Base-by-base conservation (phyloP, 1,284 basidiomycete species). In the Termitomyces sp. region DNA sequence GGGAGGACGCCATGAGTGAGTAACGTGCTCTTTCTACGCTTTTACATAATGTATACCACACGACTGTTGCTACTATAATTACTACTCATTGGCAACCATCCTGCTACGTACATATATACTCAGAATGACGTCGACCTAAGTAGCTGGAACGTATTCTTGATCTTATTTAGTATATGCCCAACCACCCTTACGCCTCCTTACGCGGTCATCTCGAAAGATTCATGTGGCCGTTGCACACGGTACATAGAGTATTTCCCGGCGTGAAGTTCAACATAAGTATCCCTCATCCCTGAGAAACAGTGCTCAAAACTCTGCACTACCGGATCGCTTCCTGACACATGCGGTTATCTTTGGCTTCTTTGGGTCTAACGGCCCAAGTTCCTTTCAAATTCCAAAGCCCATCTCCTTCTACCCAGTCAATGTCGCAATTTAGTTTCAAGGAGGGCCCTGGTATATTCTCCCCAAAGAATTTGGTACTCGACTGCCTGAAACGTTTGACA, bases 381-480 rank as follows among this genome's bases (percentile, higher is more conserved):
- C 76, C 78, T 33, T 64, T 81, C 33, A 68, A 71, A 46, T 64
- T 81, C 33, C 68, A 71, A 46, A 55, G 64, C 50, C 53, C 60
- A 40, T 60, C 59, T 46, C 53, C 55, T 38, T 48, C 52, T 35
- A 46, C 30, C 19, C 50, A 65, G 21, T 56, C 59, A 40, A 73
- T 71, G 68, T 49, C 66, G 33, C 71, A 74, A 33, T 88, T 86
- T 61, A 64, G 68, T 10, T 75, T 88, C 66, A 83, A 78, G 61
- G 71, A 81, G 43, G 80, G 75, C 1, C 56, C 72, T 2, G 75
- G 80, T 60, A 67, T 83, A 40, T 83, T 93, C 68, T 78, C 84
- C 2, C 88, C 91, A 0, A 77, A 79, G 62, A 83, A 93, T 51
- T 38, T 64, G 57, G 63, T 63, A 51, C n/a, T 61, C 53, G 3